Conservation (phyloP, 768 basidiomycete species). For the Rickenella mellea region DNA sequence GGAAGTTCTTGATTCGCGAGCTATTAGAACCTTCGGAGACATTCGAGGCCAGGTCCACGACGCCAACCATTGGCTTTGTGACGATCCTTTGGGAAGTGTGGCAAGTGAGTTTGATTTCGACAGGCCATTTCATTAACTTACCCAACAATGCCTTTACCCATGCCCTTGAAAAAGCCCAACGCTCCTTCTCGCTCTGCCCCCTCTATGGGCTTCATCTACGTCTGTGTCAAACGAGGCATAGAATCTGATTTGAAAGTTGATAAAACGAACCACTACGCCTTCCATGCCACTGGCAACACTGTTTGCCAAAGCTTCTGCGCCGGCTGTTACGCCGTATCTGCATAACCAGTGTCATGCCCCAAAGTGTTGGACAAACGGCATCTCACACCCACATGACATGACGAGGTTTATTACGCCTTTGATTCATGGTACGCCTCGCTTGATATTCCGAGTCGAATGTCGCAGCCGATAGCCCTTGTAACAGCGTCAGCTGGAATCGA, state of each 20-base stretch:
- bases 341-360: background rate
- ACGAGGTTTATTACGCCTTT: slow-evolving; percentile 87
- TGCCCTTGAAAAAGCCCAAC: slow-evolving; percentile 93
- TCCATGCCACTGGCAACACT: slow-evolving; percentile 95
- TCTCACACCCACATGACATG: slow-evolving; percentile 71
- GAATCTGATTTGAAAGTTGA: slow-evolving; percentile 1
- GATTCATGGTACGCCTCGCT: slow-evolving; percentile 75
- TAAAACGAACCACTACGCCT: slow-evolving; percentile 68
- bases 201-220: slow-evolving; percentile 90
- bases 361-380: background rate
- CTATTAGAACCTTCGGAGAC: slow-evolving; percentile 68
- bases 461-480: slow-evolving; percentile 82
- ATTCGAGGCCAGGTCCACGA: slow-evolving; percentile 93
- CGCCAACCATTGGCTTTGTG: slow-evolving; percentile 94
- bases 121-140: slow-evolving; percentile 21
- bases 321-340: slow-evolving; percentile 93
- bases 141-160: slow-evolving; percentile 96
- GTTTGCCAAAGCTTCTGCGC: slow-evolving; percentile 87
- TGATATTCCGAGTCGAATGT: slow-evolving; percentile 97
- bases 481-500: background rate
- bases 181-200: slow-evolving; percentile 94
- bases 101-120: slow-evolving; percentile 3
- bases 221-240: background rate
- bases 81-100: slow-evolving; percentile 47
- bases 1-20: background rate